These are phyloP conservation scores for Gyromitra esculenta DNA, from an alignment of 2,329 filamentous ascomycete genomes.

Conservation along the genomic window DNA sequence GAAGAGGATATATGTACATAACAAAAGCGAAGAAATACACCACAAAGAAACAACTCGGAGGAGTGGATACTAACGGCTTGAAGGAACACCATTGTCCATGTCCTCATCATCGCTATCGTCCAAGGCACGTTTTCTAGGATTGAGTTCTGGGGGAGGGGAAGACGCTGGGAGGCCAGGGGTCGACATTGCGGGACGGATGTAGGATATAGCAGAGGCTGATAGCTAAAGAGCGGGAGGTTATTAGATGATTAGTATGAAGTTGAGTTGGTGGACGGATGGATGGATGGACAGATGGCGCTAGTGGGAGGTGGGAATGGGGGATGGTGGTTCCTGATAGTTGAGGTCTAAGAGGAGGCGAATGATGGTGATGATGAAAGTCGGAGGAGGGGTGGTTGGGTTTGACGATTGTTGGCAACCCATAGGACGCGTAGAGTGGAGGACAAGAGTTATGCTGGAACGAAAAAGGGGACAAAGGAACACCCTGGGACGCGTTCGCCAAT, in stretches of 20 bases:
- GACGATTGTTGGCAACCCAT: constrained; percentile 18
- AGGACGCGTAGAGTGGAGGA: constrained; percentile 52
- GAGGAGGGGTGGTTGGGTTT: constrained; percentile 5
- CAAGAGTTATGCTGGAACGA: background rate
- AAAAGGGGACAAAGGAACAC: constrained; percentile 27
- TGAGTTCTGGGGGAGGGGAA: constrained; percentile 52
- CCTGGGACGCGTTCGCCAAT: constrained; percentile 39
- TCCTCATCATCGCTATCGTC: constrained; percentile 54
- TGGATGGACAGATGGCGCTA: background rate
- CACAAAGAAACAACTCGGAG: background rate
- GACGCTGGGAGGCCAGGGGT: constrained; percentile 51
- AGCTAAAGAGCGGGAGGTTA: background rate
- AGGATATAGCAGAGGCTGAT: background rate
- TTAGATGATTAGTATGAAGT: background rate
- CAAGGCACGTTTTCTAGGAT: constrained; percentile 52
- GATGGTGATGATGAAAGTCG: background rate
- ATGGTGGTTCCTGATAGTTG: background rate
- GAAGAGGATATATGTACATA: constrained; percentile 7
- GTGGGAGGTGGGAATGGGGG: background rate
- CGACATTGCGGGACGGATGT: constrained; percentile 44
- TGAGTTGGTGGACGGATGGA: constrained; percentile 1
- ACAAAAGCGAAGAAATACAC: constrained; percentile 7
- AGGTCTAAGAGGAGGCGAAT: background rate
- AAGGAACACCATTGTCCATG: constrained; percentile 55
- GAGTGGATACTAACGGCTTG: constrained; percentile 44